A percentile compares a stretch with the other conserved stretches of the same genome.
These are phyloP conservation scores for Craterostigma plantagineum DNA, from an alignment of 257 asterid species.

Conservation along the genomic window DNA sequence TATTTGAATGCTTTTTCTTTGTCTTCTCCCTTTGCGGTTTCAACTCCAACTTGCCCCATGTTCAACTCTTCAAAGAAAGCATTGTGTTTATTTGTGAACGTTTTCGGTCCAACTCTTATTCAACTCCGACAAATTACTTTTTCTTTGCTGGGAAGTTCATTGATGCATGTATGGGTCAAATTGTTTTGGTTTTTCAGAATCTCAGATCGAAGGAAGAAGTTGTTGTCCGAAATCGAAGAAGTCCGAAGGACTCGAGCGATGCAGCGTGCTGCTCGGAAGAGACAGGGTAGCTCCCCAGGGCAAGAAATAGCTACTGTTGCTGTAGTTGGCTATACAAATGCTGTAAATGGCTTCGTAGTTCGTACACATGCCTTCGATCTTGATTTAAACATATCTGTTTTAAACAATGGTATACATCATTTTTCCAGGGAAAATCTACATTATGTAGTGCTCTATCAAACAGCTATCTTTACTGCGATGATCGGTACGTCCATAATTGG, in stretches of 20 bases:
- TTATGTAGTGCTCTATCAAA: conserved; percentile 73
- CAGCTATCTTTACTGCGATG: conserved; percentile 62
- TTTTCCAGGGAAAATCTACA: conserved; percentile 78
- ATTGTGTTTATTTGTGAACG: too few relatives aligned
- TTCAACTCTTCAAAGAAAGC: too few relatives aligned
- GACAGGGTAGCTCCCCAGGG: conserved; percentile 48
- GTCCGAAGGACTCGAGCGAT: conserved; percentile 83
- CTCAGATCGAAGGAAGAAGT: conserved; percentile 55
- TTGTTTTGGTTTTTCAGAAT: conserved; percentile 31
- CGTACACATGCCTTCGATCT: background rate
- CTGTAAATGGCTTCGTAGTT: conserved; percentile 32
- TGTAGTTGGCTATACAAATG: conserved; percentile 95
- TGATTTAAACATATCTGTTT: background rate
- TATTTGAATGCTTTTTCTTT: too few relatives aligned
- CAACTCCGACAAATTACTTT: background rate
- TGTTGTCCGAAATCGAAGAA: conserved; percentile 68
- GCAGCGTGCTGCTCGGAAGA: conserved; percentile 80
- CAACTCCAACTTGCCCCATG: too few relatives aligned
- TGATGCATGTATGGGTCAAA: background rate
- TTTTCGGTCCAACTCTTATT: background rate
- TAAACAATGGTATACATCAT: too few relatives aligned
- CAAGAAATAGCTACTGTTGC: conserved; percentile 73
- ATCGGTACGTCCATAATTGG: conserved; percentile 34
- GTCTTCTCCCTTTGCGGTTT: too few relatives aligned
- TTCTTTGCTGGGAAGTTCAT: conserved; percentile 6